Evolutionary conservation across 257 asterid genomes (phyloP).

Genomic region (Solanum neorickii): DNA sequence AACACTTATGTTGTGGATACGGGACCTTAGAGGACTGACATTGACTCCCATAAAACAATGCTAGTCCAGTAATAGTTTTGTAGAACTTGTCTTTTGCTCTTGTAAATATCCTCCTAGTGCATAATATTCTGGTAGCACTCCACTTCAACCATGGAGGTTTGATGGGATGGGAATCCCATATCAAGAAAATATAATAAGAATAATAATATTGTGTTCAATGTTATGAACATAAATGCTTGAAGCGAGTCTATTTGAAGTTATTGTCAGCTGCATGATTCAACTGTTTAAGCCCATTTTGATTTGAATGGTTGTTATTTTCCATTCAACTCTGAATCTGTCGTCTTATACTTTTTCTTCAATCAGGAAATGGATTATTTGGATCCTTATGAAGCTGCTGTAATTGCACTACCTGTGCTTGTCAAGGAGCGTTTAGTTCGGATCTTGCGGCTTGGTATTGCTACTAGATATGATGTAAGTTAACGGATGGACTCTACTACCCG

Average conservation of each 20-base stretch:
- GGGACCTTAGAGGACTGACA: not conserved
- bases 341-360: not conserved
- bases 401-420: slow-evolving; percentile 60
- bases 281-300: not conserved
- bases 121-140: not conserved
- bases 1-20: not conserved
- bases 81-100: not conserved
- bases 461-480: slow-evolving; percentile 74
- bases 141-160: not conserved
- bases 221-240: not conserved
- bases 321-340: not conserved
- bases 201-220: not conserved
- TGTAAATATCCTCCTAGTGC: not conserved
- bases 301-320: not conserved
- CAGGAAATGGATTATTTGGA: slow-evolving; percentile 46
- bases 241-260: not conserved
- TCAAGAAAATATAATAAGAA: not conserved
- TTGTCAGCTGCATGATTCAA: not conserved
- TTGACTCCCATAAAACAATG: not conserved
- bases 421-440: slow-evolving; percentile 86
- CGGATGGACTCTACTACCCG: not conserved
- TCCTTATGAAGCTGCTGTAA: slow-evolving; percentile 77
- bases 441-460: slow-evolving; percentile 80
- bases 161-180: not conserved
- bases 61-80: not conserved